Conservation (phyloP, 345 rosid genomes). For the Cardiospermum halicacabum region DNA sequence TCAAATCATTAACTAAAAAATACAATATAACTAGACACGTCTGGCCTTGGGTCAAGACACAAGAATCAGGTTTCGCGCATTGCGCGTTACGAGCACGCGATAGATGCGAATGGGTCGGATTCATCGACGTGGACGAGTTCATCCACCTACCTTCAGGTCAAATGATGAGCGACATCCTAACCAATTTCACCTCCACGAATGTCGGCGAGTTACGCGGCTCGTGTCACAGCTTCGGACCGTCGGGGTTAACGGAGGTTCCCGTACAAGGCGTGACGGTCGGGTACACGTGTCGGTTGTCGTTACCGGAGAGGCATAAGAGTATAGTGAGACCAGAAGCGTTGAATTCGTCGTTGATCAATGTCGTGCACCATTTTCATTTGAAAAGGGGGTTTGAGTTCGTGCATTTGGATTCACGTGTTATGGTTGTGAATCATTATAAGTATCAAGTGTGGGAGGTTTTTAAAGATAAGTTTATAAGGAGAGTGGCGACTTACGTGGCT, state of each 20-base stretch:
- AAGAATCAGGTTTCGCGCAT: constrained; percentile 82
- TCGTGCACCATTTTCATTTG: constrained; percentile 82
- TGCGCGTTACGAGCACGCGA: constrained; percentile 65
- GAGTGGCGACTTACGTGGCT: constrained; percentile 86
- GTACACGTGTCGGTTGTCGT: constrained; percentile 57
- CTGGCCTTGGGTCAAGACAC: constrained; percentile 95
- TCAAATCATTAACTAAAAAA: constrained; percentile 20
- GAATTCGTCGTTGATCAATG: constrained; percentile 65
- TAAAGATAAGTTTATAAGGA: constrained; percentile 74
- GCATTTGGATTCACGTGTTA: constrained; percentile 36
- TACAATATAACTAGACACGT: constrained; percentile 49
- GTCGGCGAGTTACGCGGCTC: constrained; percentile 54
- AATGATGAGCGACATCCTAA: constrained; percentile 25
- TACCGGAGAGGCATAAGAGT: constrained; percentile 88
- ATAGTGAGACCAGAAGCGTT: constrained; percentile 69
- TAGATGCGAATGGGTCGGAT: constrained; percentile 75
- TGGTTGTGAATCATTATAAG: constrained; percentile 82
- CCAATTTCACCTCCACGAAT: constrained; percentile 27
- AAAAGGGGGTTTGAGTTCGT: constrained; percentile 35
- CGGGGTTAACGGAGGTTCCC: constrained; percentile 45
- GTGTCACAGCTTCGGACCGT: constrained; percentile 77
- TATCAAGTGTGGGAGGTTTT: constrained; percentile 93
- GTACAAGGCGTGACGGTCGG: constrained; percentile 51
- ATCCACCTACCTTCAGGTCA: constrained; percentile 44
- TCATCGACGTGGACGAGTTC: constrained; percentile 80